A percentile compares a stretch with the other conserved stretches of the same genome.
phyloP scores from a whole-genome alignment of 768 basidiomycete species.

The Suillus placidus region DNA sequence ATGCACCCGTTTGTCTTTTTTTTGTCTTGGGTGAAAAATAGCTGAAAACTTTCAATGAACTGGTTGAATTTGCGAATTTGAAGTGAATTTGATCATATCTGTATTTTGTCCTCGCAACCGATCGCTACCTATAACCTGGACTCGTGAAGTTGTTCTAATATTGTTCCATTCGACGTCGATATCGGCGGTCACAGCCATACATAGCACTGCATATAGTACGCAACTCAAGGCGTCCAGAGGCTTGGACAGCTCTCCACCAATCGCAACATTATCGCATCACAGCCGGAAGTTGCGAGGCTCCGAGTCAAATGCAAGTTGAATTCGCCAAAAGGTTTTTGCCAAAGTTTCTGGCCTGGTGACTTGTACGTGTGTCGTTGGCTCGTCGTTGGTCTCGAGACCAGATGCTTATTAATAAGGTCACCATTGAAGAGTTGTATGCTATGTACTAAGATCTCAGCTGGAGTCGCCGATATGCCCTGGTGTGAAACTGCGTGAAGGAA shows the following conservation, averaged over 20 bases:
- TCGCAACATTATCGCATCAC: neutral
- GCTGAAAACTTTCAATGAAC: neutral
- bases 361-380: neutral
- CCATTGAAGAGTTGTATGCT: neutral
- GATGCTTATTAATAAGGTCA: neutral
- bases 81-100: constrained; percentile 2
- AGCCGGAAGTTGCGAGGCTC: neutral
- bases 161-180: neutral
- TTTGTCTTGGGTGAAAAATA: neutral
- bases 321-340: constrained; percentile 2
- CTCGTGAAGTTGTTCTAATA: neutral
- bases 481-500: neutral
- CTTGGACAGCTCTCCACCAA: neutral
- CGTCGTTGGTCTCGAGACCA: neutral
- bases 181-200: neutral
- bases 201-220: neutral
- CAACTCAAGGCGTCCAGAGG: neutral
- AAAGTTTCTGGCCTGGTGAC: neutral
- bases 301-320: neutral
- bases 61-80: neutral
- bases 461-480: neutral
- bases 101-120: constrained; percentile 1
- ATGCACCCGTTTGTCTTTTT: neutral
- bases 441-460: neutral
- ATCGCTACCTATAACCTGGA: neutral